These are phyloP conservation scores for Cordyceps cateniannulata DNA, from an alignment of 2,329 filamentous ascomycete genomes.

Conservation along the genomic window DNA sequence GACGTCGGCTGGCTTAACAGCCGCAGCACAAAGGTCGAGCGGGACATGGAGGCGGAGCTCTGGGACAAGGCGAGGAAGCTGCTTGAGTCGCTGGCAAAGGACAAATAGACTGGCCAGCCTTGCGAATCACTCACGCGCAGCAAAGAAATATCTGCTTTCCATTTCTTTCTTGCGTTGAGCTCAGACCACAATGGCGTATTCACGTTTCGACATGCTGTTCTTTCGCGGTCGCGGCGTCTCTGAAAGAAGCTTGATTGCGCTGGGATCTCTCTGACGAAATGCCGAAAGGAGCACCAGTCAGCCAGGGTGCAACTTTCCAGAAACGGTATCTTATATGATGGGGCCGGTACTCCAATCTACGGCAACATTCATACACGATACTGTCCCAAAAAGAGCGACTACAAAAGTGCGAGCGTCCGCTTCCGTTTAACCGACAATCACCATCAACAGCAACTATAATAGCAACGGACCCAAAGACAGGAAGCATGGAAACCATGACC, in stretches of 20 bases:
- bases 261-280: too few relatives aligned
- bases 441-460: too few relatives aligned
- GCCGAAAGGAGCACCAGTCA: too few relatives aligned
- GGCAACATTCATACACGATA: too few relatives aligned
- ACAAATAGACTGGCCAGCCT: neutral
- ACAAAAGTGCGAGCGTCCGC: neutral
- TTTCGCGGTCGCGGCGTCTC: too few relatives aligned
- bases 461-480: neutral
- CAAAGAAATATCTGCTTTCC: neutral
- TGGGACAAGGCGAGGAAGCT: constrained; percentile 45
- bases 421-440: neutral
- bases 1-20: constrained; percentile 90
- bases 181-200: too few relatives aligned
- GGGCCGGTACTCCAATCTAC: too few relatives aligned
- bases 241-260: too few relatives aligned
- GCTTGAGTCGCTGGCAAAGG: constrained; percentile 27
- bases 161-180: neutral
- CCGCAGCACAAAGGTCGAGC: constrained; percentile 71
- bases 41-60: constrained; percentile 77
- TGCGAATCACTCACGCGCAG: neutral
- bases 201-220: too few relatives aligned
- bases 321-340: too few relatives aligned
- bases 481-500: neutral
- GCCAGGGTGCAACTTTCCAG: too few relatives aligned
- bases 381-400: neutral